phyloP scores from a whole-genome alignment of 2,329 filamentous ascomycete species.

The Trichoderma atroviride region DNA sequence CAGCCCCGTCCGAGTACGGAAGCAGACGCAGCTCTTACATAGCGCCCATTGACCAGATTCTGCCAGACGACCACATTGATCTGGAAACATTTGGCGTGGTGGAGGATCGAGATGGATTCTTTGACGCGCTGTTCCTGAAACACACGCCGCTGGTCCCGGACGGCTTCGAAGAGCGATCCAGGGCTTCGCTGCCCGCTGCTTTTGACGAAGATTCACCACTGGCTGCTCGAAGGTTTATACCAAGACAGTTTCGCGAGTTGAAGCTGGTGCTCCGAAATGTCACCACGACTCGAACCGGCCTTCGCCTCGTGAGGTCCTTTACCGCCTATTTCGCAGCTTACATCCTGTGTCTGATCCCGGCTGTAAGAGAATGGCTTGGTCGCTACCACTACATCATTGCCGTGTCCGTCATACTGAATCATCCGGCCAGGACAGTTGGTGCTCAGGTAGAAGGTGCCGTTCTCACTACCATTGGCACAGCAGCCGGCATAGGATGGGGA shows the following conservation, averaged over 20 bases:
- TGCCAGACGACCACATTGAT: conserved; percentile 41
- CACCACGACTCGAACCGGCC: conserved; percentile 53
- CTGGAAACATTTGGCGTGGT: conserved; percentile 47
- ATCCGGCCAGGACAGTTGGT: conserved; percentile 58
- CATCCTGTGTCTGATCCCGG: conserved; percentile 56
- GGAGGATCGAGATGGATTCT: conserved; percentile 51
- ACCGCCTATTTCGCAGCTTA: conserved; percentile 61
- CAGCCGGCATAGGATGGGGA: conserved; percentile 58
- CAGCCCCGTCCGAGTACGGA: conserved; percentile 30
- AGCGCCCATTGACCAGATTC: conserved; percentile 40
- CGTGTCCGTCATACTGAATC: conserved; percentile 60
- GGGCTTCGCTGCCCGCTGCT: conserved; percentile 49
- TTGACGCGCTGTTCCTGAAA: conserved; percentile 52
- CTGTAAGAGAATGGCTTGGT: conserved; percentile 54
- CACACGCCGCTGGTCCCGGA: conserved; percentile 43
- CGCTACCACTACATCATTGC: conserved; percentile 58
- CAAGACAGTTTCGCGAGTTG: conserved; percentile 51
- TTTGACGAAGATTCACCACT: conserved; percentile 53
- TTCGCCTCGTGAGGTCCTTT: conserved; percentile 56
- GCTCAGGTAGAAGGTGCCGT: conserved; percentile 60
- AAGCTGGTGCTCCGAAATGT: conserved; percentile 45
- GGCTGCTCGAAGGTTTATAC: conserved; percentile 50
- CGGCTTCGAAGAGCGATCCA: conserved; percentile 46
- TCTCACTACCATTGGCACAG: conserved; percentile 56
- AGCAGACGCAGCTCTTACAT: conserved; percentile 35